Percentiles rank a stretch among this genome's conserved stretches.
phyloP scores from a whole-genome alignment of 257 asterid genomes.

The Craterostigma plantagineum region DNA sequence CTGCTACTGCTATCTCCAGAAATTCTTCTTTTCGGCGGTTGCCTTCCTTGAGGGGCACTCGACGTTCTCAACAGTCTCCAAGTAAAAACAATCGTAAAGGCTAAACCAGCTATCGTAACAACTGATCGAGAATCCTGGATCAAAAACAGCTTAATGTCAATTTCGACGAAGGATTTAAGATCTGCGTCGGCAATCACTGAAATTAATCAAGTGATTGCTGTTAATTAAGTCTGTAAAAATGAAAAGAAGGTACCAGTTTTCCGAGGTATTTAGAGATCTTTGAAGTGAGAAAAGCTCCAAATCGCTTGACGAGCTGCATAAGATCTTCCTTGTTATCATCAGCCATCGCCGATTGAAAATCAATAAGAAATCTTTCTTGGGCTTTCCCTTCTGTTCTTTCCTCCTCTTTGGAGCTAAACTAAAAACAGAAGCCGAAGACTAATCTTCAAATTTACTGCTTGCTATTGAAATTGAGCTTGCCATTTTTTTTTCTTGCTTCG shows the following conservation, averaged over 20 bases:
- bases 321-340: background rate
- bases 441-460: too few relatives aligned
- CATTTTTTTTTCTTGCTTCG: too few relatives aligned
- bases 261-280: background rate
- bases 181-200: background rate
- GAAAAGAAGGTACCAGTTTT: background rate
- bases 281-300: background rate
- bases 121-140: slow-evolving; percentile 58
- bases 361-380: too few relatives aligned
- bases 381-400: too few relatives aligned
- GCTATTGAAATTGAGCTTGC: too few relatives aligned
- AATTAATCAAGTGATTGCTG: too few relatives aligned
- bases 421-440: too few relatives aligned
- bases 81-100: slow-evolving; percentile 66
- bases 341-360: too few relatives aligned
- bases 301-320: background rate
- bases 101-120: slow-evolving; percentile 76
- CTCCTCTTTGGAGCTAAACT: too few relatives aligned
- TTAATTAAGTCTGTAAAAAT: too few relatives aligned
- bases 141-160: background rate
- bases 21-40: slow-evolving; percentile 30
- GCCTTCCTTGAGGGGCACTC: slow-evolving; percentile 49
- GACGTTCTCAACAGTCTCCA: slow-evolving; percentile 71
- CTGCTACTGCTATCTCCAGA: slow-evolving; percentile 29
- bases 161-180: background rate